A percentile compares a stretch with the other conserved stretches of the same genome.
Conservation (phyloP, 192 early-diverging fungal species). For the Entomortierella chlamydospora region DNA sequence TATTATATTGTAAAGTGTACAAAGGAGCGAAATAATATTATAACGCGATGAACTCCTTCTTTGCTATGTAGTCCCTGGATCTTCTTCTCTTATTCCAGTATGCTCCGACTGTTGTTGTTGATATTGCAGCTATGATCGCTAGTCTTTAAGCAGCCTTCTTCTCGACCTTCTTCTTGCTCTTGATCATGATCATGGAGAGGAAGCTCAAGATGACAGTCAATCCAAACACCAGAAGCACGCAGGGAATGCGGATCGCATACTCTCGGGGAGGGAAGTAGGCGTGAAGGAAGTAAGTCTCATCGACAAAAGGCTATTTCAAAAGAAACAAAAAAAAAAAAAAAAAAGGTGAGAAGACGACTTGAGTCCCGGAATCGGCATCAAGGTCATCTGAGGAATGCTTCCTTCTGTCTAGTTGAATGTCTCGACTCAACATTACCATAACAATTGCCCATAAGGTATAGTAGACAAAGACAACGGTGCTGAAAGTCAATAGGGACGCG, state of each 20-base stretch:
- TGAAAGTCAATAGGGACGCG: conserved; percentile 73
- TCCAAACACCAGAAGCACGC: conserved; percentile 83
- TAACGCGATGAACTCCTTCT: background rate
- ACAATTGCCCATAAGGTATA: conserved; percentile 93
- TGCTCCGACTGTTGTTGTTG: background rate
- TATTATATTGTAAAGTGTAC: conserved; percentile 16
- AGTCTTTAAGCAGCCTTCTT: conserved; percentile 72
- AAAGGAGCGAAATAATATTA: background rate
- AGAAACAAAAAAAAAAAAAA: background rate
- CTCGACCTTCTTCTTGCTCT: conserved; percentile 76
- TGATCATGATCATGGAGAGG: conserved; percentile 87
- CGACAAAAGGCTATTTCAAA: conserved; percentile 79
- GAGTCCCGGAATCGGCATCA: background rate
- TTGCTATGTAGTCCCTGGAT: background rate
- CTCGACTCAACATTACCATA: conserved; percentile 65
- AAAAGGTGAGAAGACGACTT: background rate
- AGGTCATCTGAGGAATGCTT: background rate
- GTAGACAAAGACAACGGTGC: conserved; percentile 83
- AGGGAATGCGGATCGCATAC: conserved; percentile 90
- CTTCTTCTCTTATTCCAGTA: background rate
- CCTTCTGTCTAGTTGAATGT: background rate
- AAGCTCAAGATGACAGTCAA: conserved; percentile 82
- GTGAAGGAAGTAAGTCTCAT: conserved; percentile 77
- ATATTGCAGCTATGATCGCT: background rate
- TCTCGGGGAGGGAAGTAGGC: conserved; percentile 83